Conservation (phyloP, 768 basidiomycete species). For the Rossbeevera mucosa region DNA sequence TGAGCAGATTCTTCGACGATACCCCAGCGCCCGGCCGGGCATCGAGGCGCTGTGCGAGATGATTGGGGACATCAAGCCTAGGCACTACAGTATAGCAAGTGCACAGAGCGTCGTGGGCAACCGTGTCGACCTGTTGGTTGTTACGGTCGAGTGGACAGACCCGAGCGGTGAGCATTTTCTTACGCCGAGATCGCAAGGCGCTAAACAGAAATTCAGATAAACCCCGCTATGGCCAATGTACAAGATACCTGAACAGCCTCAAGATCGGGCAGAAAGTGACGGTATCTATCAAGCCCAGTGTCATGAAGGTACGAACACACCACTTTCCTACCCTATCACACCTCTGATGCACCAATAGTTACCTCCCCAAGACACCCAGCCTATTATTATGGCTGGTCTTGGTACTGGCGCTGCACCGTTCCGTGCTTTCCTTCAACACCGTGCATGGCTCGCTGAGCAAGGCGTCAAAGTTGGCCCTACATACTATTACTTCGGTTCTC, state of each 20-base stretch:
- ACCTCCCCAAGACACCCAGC: constrained; percentile 78
- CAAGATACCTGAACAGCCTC: constrained; percentile 84
- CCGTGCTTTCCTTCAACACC: constrained; percentile 97
- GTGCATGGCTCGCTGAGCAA: constrained; percentile 74
- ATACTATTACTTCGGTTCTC: constrained; percentile 98
- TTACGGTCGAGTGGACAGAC: constrained; percentile 92
- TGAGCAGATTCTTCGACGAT: constrained; percentile 76
- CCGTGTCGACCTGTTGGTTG: constrained; percentile 90
- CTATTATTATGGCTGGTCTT: constrained; percentile 97
- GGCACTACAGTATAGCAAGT: constrained; percentile 98
- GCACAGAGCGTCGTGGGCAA: constrained; percentile 94
- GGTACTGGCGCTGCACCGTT: constrained; percentile 99
- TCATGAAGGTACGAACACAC: constrained; percentile 78
- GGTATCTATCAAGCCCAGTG: constrained; percentile 96
- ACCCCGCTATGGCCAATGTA: constrained; percentile 88
- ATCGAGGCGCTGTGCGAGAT: constrained; percentile 85
- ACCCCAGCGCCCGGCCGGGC: constrained; percentile 72
- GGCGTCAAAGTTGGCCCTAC: constrained; percentile 83
- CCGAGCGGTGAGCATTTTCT: constrained; percentile 58
- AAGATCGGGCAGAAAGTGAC: constrained; percentile 89
- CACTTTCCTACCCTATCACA: not conserved
- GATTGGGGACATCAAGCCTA: constrained; percentile 92
- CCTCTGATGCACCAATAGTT: constrained; percentile 44
- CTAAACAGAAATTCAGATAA: constrained; percentile 45
- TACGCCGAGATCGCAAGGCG: not conserved